Evolutionary conservation across 768 basidiomycete species (phyloP), one percentile per base, ranked within the genome.

Genomic region (Trichaptum fuscoviolaceum): DNA sequence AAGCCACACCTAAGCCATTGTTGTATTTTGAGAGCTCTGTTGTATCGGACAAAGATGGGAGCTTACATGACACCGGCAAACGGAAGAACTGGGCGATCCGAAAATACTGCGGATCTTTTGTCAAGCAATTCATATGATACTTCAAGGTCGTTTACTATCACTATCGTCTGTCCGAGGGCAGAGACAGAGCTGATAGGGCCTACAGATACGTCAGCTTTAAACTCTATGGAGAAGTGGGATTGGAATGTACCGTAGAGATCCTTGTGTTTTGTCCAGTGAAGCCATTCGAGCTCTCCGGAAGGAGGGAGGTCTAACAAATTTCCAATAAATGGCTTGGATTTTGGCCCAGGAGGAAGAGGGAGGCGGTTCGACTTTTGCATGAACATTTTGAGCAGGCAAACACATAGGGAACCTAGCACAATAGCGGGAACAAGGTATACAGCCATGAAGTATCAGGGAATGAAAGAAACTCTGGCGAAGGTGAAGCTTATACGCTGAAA

Each of bases 71-170:
- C 20, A 12, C 42, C 10, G 15, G 20, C 42, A 52, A 52, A 52
- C 2, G 42, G 42, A 2, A 52, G 42, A 15, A 52, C 42, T 52
- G 42, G 42, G 10, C 67, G 67, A 60, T 62, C 61, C 35, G 70
- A 68, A 20, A 70, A 70, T 58, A 64, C 66, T 27, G 65, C 58
- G 23, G 71, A 67, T 1, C 67, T 66, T 58, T 69, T 70, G 15
- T 73, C 72, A 2, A 73, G 67, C 2, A 70, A 61, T 27, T 73
- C 71, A 36, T 64, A 63, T 7, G 71, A 62, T 9, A 65, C 67
- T 26, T 68, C 25, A 10, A 60, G 60, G 9, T 63, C 64, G 30
- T 66, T 62, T 7, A 73, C 64, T 58, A 73, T 35, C 24, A 71
- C 52, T 18, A 70, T 61, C 15, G n/a, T 35, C 27, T 66, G 64